Conservation (phyloP, 345 rosid species). For the Stellera chamaejasme region DNA sequence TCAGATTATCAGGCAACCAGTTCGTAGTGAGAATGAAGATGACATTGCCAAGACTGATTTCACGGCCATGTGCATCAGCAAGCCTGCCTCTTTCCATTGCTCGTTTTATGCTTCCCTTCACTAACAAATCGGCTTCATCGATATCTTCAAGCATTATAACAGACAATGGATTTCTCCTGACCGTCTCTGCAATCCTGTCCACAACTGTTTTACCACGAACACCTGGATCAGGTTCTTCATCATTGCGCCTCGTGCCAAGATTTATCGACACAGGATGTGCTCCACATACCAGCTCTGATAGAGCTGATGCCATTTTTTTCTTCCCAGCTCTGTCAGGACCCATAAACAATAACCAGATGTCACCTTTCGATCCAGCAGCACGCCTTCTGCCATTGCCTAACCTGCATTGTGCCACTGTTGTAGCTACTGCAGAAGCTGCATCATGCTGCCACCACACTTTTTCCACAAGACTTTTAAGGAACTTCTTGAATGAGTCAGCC, state of each 20-base stretch:
- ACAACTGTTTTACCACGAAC: constrained; percentile 79
- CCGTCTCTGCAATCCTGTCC: constrained; percentile 76
- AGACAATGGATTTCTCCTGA: constrained; percentile 73
- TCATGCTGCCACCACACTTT: constrained; percentile 95
- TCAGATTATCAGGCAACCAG: constrained; percentile 40
- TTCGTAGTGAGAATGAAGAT: constrained; percentile 72
- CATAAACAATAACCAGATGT: constrained; percentile 70
- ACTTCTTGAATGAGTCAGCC: constrained; percentile 63
- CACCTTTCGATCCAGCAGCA: constrained; percentile 51
- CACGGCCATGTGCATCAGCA: constrained; percentile 85
- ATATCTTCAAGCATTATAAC: constrained; percentile 80
- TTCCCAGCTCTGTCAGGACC: constrained; percentile 91
- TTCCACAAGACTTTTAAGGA: constrained; percentile 63
- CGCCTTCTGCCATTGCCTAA: constrained; percentile 58
- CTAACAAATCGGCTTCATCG: constrained; percentile 69
- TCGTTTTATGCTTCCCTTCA: constrained; percentile 64
- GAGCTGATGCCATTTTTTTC: constrained; percentile 75
- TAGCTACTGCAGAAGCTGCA: constrained; percentile 82
- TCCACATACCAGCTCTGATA: constrained; percentile 54
- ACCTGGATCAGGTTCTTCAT: constrained; percentile 29
- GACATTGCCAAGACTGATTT: constrained; percentile 82
- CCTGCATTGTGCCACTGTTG: constrained; percentile 60
- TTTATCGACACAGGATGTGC: constrained; percentile 44
- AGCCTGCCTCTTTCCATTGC: constrained; percentile 94
- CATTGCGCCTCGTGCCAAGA: constrained; percentile 48